phyloP scores from a whole-genome alignment of 2,329 filamentous ascomycete genomes.

The Fusarium transvaalense region DNA sequence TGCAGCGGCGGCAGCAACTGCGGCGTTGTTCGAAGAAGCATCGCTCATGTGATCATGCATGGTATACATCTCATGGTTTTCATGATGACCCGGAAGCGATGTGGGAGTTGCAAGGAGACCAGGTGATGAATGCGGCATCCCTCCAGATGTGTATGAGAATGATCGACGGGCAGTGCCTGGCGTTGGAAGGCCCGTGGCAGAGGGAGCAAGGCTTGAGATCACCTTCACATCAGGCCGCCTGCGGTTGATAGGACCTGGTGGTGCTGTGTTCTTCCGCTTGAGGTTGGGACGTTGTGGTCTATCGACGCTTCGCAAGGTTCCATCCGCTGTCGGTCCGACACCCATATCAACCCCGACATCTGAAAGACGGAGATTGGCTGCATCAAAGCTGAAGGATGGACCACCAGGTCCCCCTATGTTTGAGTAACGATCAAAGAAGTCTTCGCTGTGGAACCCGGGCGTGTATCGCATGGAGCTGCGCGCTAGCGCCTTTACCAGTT shows the following conservation, averaged over 20 bases:
- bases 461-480: constrained; percentile 77
- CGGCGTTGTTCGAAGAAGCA: constrained; percentile 51
- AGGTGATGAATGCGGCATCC: constrained; percentile 56
- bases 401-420: constrained; percentile 70
- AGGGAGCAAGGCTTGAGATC: constrained; percentile 49
- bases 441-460: constrained; percentile 85
- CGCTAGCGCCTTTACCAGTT: constrained; percentile 79
- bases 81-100: constrained; percentile 54
- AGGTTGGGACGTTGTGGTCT: constrained; percentile 55
- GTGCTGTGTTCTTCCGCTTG: constrained; percentile 63
- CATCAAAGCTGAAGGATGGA: constrained; percentile 74
- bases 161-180: constrained; percentile 55
- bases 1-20: constrained; percentile 54
- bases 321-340: constrained; percentile 67
- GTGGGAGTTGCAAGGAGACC: constrained; percentile 56
- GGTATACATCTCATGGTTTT: constrained; percentile 50
- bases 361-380: constrained; percentile 77
- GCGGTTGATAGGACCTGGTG: constrained; percentile 53
- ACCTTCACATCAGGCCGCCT: constrained; percentile 57
- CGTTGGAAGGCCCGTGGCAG: constrained; percentile 47
- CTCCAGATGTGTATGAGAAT: constrained; percentile 51
- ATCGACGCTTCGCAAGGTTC: constrained; percentile 55
- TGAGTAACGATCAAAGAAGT: constrained; percentile 86
- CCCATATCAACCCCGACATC: constrained; percentile 74
- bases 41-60: constrained; percentile 54